Conservation (phyloP, 2,329 filamentous ascomycete species). For the Aspergillus sp. region DNA sequence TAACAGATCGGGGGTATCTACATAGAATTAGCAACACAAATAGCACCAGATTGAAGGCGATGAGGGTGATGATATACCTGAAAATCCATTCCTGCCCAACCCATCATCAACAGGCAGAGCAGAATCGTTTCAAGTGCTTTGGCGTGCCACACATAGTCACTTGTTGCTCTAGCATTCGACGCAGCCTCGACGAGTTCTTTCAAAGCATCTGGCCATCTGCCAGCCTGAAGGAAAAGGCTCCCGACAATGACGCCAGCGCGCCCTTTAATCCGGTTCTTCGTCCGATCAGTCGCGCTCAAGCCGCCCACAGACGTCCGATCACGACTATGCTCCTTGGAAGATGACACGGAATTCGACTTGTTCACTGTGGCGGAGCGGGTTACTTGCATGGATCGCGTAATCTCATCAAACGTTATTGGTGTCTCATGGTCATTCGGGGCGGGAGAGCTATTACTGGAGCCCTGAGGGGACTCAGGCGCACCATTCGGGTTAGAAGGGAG, state of each 20-base stretch:
- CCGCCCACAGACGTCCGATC: constrained; percentile 56
- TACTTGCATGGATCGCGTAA: constrained; percentile 36
- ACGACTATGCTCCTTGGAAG: constrained; percentile 47
- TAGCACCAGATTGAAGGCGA: background rate
- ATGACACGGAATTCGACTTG: constrained; percentile 28
- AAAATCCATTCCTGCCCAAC: constrained; percentile 77
- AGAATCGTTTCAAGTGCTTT: constrained; percentile 86
- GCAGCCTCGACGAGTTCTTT: constrained; percentile 75
- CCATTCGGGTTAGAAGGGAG: constrained; percentile 38
- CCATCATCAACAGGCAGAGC: constrained; percentile 71
- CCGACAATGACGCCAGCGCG: constrained; percentile 72
- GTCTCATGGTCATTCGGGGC: constrained; percentile 31
- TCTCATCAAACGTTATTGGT: constrained; percentile 47
- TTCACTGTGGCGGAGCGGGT: constrained; percentile 30
- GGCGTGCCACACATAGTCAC: constrained; percentile 94
- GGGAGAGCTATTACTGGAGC: constrained; percentile 27
- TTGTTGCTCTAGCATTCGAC: constrained; percentile 63
- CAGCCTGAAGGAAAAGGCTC: constrained; percentile 77
- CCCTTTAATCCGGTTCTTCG: constrained; percentile 70
- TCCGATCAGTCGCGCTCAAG: constrained; percentile 67
- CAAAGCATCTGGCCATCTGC: constrained; percentile 80
- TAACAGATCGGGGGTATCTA: constrained; percentile 48
- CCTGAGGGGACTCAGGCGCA: constrained; percentile 29
- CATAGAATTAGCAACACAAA: constrained; percentile 5
- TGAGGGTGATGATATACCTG: constrained; percentile 20